These are phyloP conservation scores for Exophiala lecanii-corni DNA, from an alignment of 2,329 filamentous ascomycete species.

Conservation along the genomic window DNA sequence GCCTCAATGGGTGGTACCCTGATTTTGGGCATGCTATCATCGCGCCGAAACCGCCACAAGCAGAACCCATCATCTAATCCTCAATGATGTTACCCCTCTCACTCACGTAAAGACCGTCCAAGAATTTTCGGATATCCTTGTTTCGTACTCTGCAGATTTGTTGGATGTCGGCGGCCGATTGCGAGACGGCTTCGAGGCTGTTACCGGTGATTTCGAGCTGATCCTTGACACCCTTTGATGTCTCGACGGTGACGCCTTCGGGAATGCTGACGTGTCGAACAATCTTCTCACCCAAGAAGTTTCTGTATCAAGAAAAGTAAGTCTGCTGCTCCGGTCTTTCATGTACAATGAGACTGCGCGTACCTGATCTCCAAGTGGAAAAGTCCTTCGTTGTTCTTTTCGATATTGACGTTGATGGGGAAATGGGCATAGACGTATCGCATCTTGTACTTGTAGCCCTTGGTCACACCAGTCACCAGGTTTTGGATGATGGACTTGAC, in stretches of 20 bases:
- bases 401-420: conserved; percentile 99
- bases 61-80: conserved; percentile 30
- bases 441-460: conserved; percentile 99
- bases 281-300: conserved; percentile 99
- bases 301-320: conserved; percentile 50
- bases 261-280: conserved; percentile 88
- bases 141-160: conserved; percentile 99
- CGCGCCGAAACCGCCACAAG: conserved; percentile 3
- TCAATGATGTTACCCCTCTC: conserved; percentile 94
- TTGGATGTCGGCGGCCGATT: conserved; percentile 98
- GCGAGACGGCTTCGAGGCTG: conserved; percentile 94
- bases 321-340: conserved; percentile 30
- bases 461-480: conserved; percentile 96
- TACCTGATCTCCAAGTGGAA: conserved; percentile 97
- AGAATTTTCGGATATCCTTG: conserved; percentile 99
- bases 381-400: conserved; percentile 86
- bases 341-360: too few species aligned
- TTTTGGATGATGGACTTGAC: conserved; percentile 98
- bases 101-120: conserved; percentile 99
- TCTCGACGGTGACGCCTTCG: conserved; percentile 81
- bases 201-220: conserved; percentile 91
- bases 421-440: conserved; percentile 99
- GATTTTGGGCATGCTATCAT: not conserved
- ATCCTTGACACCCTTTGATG: conserved; percentile 93
- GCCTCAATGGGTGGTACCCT: not conserved